Evolutionary conservation across 2,329 filamentous ascomycete genomes (phyloP), one percentile per base, ranked within the genome.

Genomic region (Aspergillus brasiliensis): DNA sequence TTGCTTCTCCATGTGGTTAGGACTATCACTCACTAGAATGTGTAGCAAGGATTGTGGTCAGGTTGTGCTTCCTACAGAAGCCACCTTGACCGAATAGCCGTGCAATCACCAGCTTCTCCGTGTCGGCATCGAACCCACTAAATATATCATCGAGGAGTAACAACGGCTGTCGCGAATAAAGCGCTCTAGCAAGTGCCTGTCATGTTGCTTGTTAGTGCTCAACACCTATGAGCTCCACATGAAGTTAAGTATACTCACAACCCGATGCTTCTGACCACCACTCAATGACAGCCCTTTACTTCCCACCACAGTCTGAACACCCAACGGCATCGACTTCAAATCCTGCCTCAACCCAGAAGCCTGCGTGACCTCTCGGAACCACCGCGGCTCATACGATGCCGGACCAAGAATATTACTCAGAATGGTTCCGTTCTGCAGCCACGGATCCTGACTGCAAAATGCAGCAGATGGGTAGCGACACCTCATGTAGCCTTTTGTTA

Each of bases 91-190:
- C 27, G 5, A 56, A 49, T 13, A 56, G 28, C 17, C 54, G 54
- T 10, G 25, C 25, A 10, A 38, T 25, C 3, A 77, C 67, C 34
- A 71, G 66, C 8, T 74, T 66, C 52, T 73, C 72, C 3, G 57
- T 53, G 1, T 48, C 21, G 3, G 66, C 67, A 56, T 78, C 76
- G 1, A 78, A 67, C 0, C 74, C 74, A 31, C 72, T 77, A 10
- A 78, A 71, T 2, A 75, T 58, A 59, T 78, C 76, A 38, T 78
- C 76, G 6, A 77, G 57, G 3, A 78, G 56, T 3, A 76, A 38
- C 6, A 77, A 53, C 6, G 68, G 63, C 7, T 69, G 59, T 2
- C 71, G 62, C 2, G 72, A 54, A 51, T 75, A 78, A 0, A 78
- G 59, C 3, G 73, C 69, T 6, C 75, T 67, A 1, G 75, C 75